phyloP scores from a whole-genome alignment of 1,284 basidiomycete species.

The Malassezia caprae region DNA sequence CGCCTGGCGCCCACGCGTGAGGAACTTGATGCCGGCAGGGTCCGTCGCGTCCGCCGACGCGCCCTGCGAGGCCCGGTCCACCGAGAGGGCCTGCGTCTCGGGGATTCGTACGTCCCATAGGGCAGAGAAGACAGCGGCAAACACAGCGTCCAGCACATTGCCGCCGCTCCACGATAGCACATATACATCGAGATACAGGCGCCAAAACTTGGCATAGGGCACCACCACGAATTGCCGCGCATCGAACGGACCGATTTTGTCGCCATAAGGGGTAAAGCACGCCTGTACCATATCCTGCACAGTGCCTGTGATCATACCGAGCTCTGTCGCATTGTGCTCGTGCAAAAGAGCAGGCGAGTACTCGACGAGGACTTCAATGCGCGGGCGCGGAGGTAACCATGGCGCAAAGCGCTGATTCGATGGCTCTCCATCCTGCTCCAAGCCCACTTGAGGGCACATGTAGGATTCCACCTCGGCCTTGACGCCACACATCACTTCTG shows the following conservation, averaged over 20 bases:
- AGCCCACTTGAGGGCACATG: neutral
- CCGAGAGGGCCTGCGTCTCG: conserved; percentile 27
- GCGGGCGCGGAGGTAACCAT: conserved; percentile 10
- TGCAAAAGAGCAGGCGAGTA: conserved; percentile 15
- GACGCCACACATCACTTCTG: conserved; percentile 36
- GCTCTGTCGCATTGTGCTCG: conserved; percentile 9
- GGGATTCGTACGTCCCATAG: conserved; percentile 35
- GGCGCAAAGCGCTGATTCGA: neutral
- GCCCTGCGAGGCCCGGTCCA: conserved; percentile 26
- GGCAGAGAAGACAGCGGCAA: conserved; percentile 34
- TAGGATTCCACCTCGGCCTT: conserved; percentile 26
- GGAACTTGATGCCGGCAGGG: conserved; percentile 23
- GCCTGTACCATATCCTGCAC: conserved; percentile 12
- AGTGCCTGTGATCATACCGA: conserved; percentile 7
- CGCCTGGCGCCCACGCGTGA: conserved; percentile 7
- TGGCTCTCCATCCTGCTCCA: neutral
- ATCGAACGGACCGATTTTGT: conserved; percentile 17
- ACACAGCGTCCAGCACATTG: conserved; percentile 36
- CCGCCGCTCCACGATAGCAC: conserved; percentile 37
- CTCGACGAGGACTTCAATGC: conserved; percentile 8
- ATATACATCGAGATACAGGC: conserved; percentile 32
- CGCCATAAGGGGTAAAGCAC: conserved; percentile 4
- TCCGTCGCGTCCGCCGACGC: conserved; percentile 22
- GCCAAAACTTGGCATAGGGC: conserved; percentile 35
- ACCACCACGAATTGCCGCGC: conserved; percentile 31